phyloP scores from a whole-genome alignment of 108 stramenopile genomes.

The Phaeodactylum tricornutum region DNA sequence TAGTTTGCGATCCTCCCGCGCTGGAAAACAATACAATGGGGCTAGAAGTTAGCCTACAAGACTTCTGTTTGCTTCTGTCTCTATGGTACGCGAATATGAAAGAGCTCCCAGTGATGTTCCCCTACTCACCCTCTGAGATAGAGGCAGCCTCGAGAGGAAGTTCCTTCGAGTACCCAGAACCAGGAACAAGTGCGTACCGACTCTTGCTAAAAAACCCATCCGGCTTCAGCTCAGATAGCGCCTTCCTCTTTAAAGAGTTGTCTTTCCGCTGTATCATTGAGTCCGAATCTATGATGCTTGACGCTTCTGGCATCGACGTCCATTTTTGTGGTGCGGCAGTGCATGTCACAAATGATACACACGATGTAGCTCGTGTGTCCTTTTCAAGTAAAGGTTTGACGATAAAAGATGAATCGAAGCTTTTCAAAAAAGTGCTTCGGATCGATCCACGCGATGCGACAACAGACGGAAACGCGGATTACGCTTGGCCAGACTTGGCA shows the following conservation, averaged over 20 bases:
- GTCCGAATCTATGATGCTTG: constrained; percentile 25
- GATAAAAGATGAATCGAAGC: constrained; percentile 25
- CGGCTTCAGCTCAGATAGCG: constrained; percentile 27
- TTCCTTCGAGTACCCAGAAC: constrained; percentile 69
- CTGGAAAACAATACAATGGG: constrained; percentile 8
- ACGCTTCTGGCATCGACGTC: constrained; percentile 7
- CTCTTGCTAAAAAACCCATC: constrained; percentile 16
- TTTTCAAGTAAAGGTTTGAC: neutral
- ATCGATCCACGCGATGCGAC: neutral
- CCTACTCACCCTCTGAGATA: constrained; percentile 30
- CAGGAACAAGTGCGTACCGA: constrained; percentile 56
- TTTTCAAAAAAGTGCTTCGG: constrained; percentile 11
- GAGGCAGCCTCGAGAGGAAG: constrained; percentile 26
- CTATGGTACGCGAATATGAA: constrained; percentile 82
- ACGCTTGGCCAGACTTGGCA: constrained; percentile 38
- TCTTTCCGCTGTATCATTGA: constrained; percentile 53
- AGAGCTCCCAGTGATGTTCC: constrained; percentile 68
- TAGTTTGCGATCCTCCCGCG: constrained; percentile 28
- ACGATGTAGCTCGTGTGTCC: constrained; percentile 21
- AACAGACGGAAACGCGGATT: no score
- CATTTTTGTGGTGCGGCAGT: constrained; percentile 9
- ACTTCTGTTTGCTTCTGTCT: constrained; percentile 63
- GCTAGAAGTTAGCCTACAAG: constrained; percentile 58
- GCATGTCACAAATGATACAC: constrained; percentile 30
- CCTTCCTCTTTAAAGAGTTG: constrained; percentile 32